phyloP scores from a whole-genome alignment of 2,329 filamentous ascomycete genomes.

The Pestalotiopsis sp. region DNA sequence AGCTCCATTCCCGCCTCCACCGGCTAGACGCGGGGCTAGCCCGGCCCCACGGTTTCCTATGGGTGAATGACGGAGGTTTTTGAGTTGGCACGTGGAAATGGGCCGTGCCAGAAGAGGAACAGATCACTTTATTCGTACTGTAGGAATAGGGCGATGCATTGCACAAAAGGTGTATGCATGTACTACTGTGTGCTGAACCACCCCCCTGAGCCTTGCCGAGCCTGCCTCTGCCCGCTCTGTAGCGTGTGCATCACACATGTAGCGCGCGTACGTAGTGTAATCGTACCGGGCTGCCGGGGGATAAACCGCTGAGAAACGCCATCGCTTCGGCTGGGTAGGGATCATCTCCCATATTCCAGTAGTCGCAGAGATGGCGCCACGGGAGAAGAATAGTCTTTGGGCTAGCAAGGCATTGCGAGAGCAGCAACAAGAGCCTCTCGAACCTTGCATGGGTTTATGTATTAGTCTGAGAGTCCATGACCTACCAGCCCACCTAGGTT shows the following conservation, averaged over 20 bases:
- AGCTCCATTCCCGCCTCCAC: slow-evolving; percentile 3
- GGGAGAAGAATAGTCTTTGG: not conserved
- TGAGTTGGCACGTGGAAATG: slow-evolving; percentile 5
- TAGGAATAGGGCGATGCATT: too few species aligned
- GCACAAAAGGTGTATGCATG: too few species aligned
- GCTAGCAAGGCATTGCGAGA: not conserved
- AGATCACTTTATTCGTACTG: not conserved
- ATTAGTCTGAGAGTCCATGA: not conserved
- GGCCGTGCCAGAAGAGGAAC: not conserved
- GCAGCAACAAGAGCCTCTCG: not conserved
- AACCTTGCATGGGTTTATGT: not conserved
- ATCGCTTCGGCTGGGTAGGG: not conserved
- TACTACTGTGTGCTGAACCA: too few species aligned
- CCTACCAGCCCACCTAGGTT: not conserved
- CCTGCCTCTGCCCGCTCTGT: too few species aligned
- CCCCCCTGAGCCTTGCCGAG: too few species aligned
- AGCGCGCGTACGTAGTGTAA: not conserved
- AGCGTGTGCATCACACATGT: too few species aligned
- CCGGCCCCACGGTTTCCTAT: slow-evolving; percentile 5
- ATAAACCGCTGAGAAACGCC: not conserved
- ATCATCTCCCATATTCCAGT: not conserved
- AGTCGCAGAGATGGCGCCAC: not conserved
- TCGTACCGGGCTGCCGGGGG: not conserved
- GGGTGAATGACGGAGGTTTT: not conserved
- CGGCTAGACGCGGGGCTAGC: slow-evolving; percentile 9